These are phyloP conservation scores for Fragaria iinumae DNA, from an alignment of 306 rosid species.

Conservation along the genomic window DNA sequence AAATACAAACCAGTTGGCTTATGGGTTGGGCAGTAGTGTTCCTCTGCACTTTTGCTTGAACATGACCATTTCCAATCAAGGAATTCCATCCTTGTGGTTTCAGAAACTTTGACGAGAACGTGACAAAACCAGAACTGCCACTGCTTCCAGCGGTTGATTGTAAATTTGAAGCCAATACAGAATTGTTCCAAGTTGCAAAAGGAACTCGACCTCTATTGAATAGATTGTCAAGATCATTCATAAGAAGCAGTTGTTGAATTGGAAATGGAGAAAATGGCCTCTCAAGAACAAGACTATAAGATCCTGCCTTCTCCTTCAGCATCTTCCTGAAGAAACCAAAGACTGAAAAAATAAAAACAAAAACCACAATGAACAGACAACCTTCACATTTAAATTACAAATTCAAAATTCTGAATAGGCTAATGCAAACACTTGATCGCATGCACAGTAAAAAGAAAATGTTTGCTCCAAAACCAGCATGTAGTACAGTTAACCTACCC, in stretches of 20 bases:
- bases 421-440: not conserved
- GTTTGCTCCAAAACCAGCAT: not conserved
- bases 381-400: constrained; percentile 20
- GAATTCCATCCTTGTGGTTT: constrained; percentile 57
- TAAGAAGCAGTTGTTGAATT: constrained; percentile 47
- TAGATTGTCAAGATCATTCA: constrained; percentile 55
- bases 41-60: constrained; percentile 50
- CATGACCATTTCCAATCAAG: constrained; percentile 46
- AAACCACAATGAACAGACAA: constrained; percentile 52
- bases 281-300: constrained; percentile 53
- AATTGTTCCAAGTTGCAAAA: constrained; percentile 72
- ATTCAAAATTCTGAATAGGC: not conserved
- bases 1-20: constrained; percentile 55
- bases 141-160: constrained; percentile 48
- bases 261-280: constrained; percentile 55
- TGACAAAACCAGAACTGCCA: constrained; percentile 68
- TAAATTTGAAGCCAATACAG: constrained; percentile 58
- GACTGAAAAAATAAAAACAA: constrained; percentile 62
- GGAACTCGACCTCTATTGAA: constrained; percentile 86
- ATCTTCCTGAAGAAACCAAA: constrained; percentile 68
- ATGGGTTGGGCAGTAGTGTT: constrained; percentile 35
- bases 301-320: constrained; percentile 56
- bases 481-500: not conserved
- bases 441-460: not conserved
- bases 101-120: constrained; percentile 69